Base-by-base conservation (phyloP, 345 rosid genomes). In the Lumnitzera littorea region DNA sequence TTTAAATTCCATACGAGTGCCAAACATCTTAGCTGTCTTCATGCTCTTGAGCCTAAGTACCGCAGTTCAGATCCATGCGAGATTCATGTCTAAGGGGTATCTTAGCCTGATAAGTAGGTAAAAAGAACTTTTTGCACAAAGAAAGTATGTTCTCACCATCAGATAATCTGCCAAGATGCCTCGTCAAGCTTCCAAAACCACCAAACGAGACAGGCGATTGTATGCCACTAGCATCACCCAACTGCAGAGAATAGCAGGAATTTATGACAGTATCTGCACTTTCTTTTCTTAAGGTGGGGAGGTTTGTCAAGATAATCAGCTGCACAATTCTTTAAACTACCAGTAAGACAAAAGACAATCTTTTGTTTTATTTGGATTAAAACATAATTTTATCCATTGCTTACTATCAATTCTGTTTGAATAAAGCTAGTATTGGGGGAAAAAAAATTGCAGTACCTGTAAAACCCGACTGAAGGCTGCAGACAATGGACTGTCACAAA, bases 191-290 rank as follows among this genome's bases (percentile, higher is more conserved):
- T 72, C 96, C 98, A 62, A 92, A 92, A 70, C 98, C 98, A 13
- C 98, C 98, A 63, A 92, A 92, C 46, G 96, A 92, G 67, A 92
- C 98, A 61, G 98, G 98, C 48, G 98, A 92, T 36, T 92, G 98
- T 66, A 92, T 87, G 59, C 98, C 98, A 29, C 98, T 92, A 60
- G 98, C 98, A 77, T 92, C 98, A 73, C 98, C 98, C 63, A 87
- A 89, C 98, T 92, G 83, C 76, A 74, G n/a, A 70, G 59, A 59
- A 68, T 59, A 60, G 58, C 43, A 36, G 43, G 43, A 36, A 36
- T 36, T 36, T 65, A 51, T 24, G 23, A 43, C 62, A 56, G 56
- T 36, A 9, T 9, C 43, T 36, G 11, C 3, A 5, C 1, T 9
- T 36, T 36, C 43, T 4, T 36, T 36, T 36, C 7, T 0, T 4